These are phyloP conservation scores for Amanita polypyramis DNA, from an alignment of 768 basidiomycete genomes.

Conservation along the genomic window DNA sequence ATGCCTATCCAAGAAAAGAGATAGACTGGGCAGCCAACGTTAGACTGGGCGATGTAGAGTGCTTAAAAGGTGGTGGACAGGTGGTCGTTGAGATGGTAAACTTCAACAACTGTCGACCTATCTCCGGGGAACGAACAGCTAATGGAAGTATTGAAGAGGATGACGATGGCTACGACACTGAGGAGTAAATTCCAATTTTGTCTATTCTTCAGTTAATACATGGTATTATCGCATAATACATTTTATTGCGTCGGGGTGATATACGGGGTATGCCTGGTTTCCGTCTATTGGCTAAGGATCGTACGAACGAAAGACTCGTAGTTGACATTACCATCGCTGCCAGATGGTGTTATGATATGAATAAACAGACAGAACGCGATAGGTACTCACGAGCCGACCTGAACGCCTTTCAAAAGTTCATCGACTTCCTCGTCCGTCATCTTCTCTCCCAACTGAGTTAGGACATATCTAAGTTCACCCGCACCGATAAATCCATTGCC, in stretches of 20 bases:
- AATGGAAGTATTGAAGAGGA: slow-evolving; percentile 18
- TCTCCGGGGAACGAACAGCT: slow-evolving; percentile 9
- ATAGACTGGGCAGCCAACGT: slow-evolving; percentile 36
- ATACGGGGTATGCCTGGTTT: slow-evolving; percentile 1
- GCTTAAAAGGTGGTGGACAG: slow-evolving; percentile 48
- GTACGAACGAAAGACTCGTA: slow-evolving; percentile 96
- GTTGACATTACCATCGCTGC: slow-evolving; percentile 92
- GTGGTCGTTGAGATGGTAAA: slow-evolving; percentile 46
- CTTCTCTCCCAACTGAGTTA: slow-evolving; percentile 97
- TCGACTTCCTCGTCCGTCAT: slow-evolving; percentile 98
- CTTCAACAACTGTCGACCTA: slow-evolving; percentile 10
- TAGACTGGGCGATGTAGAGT: slow-evolving; percentile 34
- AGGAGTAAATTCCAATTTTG: slow-evolving; percentile 20
- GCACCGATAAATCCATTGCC: slow-evolving; percentile 88
- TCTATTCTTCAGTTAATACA: background rate
- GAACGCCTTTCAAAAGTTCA: slow-evolving; percentile 92
- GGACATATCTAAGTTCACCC: slow-evolving; percentile 84
- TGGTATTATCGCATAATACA: slow-evolving; percentile 4
- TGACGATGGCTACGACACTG: slow-evolving; percentile 49
- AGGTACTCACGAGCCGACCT: slow-evolving; percentile 68
- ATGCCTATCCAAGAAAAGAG: slow-evolving; percentile 61
- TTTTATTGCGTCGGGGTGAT: slow-evolving; percentile 3
- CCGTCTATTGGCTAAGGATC: slow-evolving; percentile 68
- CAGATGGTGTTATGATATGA: background rate
- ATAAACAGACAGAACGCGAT: slow-evolving; percentile 6